Conservation (phyloP, 352 stramenopile genomes). For the Albugo laibachii region DNA sequence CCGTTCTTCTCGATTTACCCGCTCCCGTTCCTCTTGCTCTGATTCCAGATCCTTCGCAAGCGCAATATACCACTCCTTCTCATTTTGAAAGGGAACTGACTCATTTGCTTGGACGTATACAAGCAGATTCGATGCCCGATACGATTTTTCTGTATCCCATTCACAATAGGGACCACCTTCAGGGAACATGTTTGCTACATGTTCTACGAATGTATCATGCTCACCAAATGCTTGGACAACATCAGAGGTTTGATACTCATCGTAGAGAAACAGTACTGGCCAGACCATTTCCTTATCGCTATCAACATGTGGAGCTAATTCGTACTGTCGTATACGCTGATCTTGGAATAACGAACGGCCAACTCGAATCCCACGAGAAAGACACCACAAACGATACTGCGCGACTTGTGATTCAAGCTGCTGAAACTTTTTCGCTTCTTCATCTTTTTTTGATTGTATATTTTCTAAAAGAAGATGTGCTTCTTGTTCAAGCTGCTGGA, state of each 20-base stretch:
- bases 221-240: conserved; percentile 69
- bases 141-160: conserved; percentile 52
- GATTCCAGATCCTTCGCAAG: conserved; percentile 54
- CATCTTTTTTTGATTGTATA: conserved; percentile 17
- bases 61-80: conserved; percentile 57
- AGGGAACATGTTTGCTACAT: conserved; percentile 79
- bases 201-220: conserved; percentile 60
- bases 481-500: conserved; percentile 46
- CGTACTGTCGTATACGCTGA: conserved; percentile 59
- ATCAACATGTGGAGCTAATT: conserved; percentile 63
- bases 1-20: conserved; percentile 39
- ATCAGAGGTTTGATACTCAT: conserved; percentile 68
- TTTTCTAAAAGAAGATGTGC: conserved; percentile 14
- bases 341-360: conserved; percentile 57
- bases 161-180: conserved; percentile 67
- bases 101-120: conserved; percentile 56
- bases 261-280: conserved; percentile 71
- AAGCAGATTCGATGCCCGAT: conserved; percentile 52
- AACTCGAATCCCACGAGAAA: conserved; percentile 34
- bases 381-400: conserved; percentile 62
- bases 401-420: conserved; percentile 41
- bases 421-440: conserved; percentile 45
- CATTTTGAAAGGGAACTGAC: conserved; percentile 32
- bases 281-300: conserved; percentile 43
- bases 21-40: conserved; percentile 36